Base-by-base conservation (phyloP, 192 early-diverging fungal species). In the Coemansia sp. region DNA sequence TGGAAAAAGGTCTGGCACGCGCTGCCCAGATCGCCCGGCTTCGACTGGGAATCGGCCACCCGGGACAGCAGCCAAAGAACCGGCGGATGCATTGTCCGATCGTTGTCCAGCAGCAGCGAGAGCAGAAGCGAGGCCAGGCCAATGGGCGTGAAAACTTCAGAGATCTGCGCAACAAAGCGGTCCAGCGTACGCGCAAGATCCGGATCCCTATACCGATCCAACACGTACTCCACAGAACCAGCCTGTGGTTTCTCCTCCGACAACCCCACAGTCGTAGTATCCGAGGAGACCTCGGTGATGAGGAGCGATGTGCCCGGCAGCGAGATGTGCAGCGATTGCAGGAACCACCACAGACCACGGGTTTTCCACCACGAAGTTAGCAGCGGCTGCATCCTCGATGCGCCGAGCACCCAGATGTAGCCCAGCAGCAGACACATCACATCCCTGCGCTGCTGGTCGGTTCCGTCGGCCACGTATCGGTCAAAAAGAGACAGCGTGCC, bases 231-330 rank as follows among this genome's bases (percentile, higher is more conserved):
- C 7, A 63, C 74, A 32, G 45, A 40, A 9, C 56, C 44, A 1
- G 21, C 15, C 4, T 64, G 61, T 1, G 62, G n/a, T 10, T 26
- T 54, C 1, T 42, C 42, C 3, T 19, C 21, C 37, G 37, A 8
- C 40, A 40, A 37, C 21, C 8, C 12, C 32, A 32, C 32, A 32
- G 32, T 32, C 32, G 32, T 2, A 32, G 32, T 0, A n/a, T 23
- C 23, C 11, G 38, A 9, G 11, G 18, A 8, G 4, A 69, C 57
- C 4, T 75, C 77, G 11, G 63, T 19, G 2, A 70, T 64, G 19
- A 81, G 68, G 53, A 81, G 50, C 7, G 79, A 65, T 4, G 79
- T 81, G 0, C 79, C 79, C 0, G 79, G 74, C 10, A 81, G 47
- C 42, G 74, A 63, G 16, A 81, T 38, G 4, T 44, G 16, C 49